A percentile compares a stretch with the other conserved stretches of the same genome.
These are phyloP conservation scores for Triglochin maritima DNA, from an alignment of 106 monocot species.

Conservation along the genomic window DNA sequence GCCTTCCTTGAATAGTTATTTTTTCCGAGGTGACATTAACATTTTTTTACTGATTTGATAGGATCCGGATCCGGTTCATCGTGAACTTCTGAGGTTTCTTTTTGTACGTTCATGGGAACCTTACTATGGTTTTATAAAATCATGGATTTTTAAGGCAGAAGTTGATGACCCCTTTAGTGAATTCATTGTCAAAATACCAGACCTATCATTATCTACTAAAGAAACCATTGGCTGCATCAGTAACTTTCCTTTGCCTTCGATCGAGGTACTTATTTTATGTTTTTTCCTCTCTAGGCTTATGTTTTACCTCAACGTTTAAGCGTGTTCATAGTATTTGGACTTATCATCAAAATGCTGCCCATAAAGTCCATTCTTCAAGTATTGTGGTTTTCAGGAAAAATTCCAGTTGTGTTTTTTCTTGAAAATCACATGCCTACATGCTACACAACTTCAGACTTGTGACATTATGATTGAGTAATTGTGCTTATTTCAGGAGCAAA, in stretches of 20 bases:
- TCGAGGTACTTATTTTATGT: slow-evolving; percentile 43
- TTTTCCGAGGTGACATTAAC: too few relatives aligned
- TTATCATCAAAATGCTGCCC: background rate
- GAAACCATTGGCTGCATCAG: slow-evolving; percentile 1
- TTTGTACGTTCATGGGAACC: slow-evolving; percentile 75
- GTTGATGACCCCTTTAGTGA: slow-evolving; percentile 74
- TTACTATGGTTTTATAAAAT: slow-evolving; percentile 70
- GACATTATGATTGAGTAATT: too few relatives aligned
- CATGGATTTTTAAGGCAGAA: slow-evolving; percentile 76
- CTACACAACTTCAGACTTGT: too few relatives aligned
- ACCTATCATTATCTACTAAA: slow-evolving; percentile 10
- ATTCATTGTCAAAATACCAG: slow-evolving; percentile 41
- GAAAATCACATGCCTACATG: too few relatives aligned
- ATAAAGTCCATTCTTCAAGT: too few relatives aligned
- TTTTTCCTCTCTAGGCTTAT: background rate
- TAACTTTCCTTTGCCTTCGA: slow-evolving; percentile 17
- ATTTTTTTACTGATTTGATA: slow-evolving; percentile 13
- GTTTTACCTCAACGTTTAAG: background rate
- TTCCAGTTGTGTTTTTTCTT: too few relatives aligned
- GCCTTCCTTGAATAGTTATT: too few relatives aligned
- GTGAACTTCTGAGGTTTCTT: slow-evolving; percentile 65
- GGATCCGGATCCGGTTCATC: slow-evolving; percentile 76
- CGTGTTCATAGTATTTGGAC: background rate
- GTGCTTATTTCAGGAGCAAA: slow-evolving; percentile 30
- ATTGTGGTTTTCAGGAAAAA: too few relatives aligned